Evolutionary conservation across 345 rosid genomes (phyloP), one percentile per base, ranked within the genome.

Genomic region (Atalantia buxifolia): DNA sequence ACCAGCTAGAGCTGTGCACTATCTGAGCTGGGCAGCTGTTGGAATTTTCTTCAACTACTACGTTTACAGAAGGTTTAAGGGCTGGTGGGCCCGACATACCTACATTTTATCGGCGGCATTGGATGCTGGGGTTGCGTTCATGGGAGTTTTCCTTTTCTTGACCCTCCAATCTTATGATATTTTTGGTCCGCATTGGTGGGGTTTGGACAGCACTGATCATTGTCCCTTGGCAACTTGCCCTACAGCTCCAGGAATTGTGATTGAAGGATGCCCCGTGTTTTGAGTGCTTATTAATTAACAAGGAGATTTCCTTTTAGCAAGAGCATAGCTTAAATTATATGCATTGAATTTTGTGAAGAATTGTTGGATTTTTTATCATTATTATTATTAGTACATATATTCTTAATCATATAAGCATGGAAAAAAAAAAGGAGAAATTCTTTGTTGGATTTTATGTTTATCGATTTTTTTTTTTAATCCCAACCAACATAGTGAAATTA

Each of bases 61-160:
- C 55, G 38, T 85, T 6, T 85, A 80, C 79, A 71, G 74, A n/a
- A 87, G 80, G 60, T 83, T 76, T 63, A 86, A 78, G 77, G 79
- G 77, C 1, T 90, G 91, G 91, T 88, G 93, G 91, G 88, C 86
- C 2, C 76, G 89, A 35, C 84, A 85, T 48, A 87, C 83, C 76
- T 88, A 85, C 18, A 81, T 88, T 19, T 55, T 90, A 8, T 88
- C 90, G 14, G 91, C 88, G 8, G 89, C 89, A 4, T 77, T 88
- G n/a, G 91, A 90, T 79, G 90, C 88, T 2, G 91, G 91, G 0
- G 87, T 88, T 6, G 89, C 90, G 24, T 90, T 90, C 84, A 75
- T 84, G 86, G 90, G 85, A 0, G 77, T 83, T 4, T 76, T 87
- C 13, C 68, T 79, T 72, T 83, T 80, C 57, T 84, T 82, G 50